These are phyloP conservation scores for Leishmania gerbilli DNA, from an alignment of 208 protist genomes.

Conservation along the genomic window DNA sequence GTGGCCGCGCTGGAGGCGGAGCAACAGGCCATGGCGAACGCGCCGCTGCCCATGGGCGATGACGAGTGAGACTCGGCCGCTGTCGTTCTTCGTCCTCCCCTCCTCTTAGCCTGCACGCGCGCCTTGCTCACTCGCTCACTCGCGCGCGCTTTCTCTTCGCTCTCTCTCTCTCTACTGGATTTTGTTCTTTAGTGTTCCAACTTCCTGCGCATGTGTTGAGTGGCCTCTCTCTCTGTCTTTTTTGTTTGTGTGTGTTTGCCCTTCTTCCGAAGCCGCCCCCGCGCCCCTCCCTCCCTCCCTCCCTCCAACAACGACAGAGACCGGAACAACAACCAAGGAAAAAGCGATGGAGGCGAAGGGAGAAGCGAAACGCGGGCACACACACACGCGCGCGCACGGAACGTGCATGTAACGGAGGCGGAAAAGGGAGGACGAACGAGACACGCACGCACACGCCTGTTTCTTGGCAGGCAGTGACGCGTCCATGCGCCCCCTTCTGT, in stretches of 20 bases:
- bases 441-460: too few relatives aligned
- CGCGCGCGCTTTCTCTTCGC: not conserved
- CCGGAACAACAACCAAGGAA: not conserved
- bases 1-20: constrained; percentile 88
- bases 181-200: not conserved
- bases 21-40: constrained; percentile 78
- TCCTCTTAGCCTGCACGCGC: constrained; percentile 9
- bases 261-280: not conserved
- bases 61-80: constrained; percentile 82
- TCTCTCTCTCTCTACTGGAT: not conserved
- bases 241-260: not conserved
- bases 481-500: not conserved
- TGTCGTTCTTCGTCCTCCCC: constrained; percentile 62
- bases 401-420: too few relatives aligned
- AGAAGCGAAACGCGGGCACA: not conserved
- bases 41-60: constrained; percentile 95
- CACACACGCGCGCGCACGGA: not conserved
- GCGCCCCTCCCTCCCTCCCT: too few relatives aligned
- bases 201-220: not conserved
- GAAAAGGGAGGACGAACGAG: too few relatives aligned
- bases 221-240: not conserved
- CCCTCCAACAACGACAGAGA: not conserved
- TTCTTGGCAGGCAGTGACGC: too few relatives aligned
- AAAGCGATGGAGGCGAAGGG: not conserved
- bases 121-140: too few relatives aligned